phyloP scores from a whole-genome alignment of 2,329 filamentous ascomycete species.

The Elsinoe necatrix region DNA sequence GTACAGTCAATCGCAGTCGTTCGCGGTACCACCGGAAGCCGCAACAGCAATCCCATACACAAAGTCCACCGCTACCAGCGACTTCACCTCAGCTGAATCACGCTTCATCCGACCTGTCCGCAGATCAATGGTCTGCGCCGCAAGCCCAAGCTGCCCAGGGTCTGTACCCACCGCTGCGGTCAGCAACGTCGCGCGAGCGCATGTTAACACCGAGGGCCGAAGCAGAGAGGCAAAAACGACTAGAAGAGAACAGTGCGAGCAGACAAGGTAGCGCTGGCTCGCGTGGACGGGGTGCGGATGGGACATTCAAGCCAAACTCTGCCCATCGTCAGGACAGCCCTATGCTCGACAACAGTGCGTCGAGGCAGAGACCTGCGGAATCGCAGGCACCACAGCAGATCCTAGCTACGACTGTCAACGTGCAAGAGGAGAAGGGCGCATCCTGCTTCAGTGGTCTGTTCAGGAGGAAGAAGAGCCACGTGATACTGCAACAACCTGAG shows the following conservation, averaged over 20 bases:
- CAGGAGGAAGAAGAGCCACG: slow-evolving; percentile 26
- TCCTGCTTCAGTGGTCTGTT: slow-evolving; percentile 30
- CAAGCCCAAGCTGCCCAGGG: not conserved
- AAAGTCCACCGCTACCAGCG: slow-evolving; percentile 1
- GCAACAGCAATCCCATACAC: slow-evolving; percentile 1
- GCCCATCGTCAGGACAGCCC: slow-evolving; percentile 8
- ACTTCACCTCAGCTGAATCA: not conserved
- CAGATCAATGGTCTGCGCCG: not conserved
- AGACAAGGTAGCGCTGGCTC: slow-evolving; percentile 2
- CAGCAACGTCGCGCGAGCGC: not conserved
- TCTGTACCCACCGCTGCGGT: not conserved
- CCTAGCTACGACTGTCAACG: slow-evolving; percentile 25
- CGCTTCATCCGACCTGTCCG: not conserved
- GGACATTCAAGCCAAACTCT: not conserved
- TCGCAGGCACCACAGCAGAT: slow-evolving; percentile 24
- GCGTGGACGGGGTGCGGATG: not conserved
- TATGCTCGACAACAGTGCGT: not conserved
- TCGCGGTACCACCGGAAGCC: slow-evolving; percentile 20
- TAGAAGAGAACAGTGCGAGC: slow-evolving; percentile 15
- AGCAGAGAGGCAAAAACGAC: slow-evolving; percentile 3
- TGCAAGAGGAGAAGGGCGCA: slow-evolving; percentile 21
- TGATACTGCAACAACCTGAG: slow-evolving; percentile 15
- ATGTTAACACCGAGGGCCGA: slow-evolving; percentile 9
- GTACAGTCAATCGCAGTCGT: slow-evolving; percentile 18
- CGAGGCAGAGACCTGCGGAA: not conserved